phyloP scores from a whole-genome alignment of 2,329 filamentous ascomycete species.

The Paraphoma chrysanthemicola region DNA sequence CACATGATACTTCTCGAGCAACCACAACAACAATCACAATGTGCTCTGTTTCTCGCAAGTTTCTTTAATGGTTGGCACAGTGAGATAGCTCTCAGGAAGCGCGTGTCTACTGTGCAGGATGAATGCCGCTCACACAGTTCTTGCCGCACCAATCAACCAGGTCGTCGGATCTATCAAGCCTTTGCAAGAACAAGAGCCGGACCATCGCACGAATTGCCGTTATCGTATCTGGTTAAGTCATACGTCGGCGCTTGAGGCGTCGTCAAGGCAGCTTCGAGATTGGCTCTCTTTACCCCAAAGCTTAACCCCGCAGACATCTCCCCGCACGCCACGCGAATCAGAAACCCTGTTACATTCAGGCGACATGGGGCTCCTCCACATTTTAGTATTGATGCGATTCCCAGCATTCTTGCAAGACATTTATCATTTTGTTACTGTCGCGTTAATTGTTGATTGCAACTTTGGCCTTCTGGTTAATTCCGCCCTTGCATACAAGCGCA shows the following conservation, averaged over 20 bases:
- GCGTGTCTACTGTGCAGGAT: not conserved
- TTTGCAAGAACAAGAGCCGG: not conserved
- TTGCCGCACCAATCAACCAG: not conserved
- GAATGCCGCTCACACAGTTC: not conserved
- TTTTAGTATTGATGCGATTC: conserved; percentile 3
- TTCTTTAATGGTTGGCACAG: no score
- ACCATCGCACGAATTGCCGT: not conserved
- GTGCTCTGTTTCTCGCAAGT: no score
- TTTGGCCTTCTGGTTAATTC: not conserved
- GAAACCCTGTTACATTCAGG: conserved; percentile 5
- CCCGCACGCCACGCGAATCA: conserved; percentile 14
- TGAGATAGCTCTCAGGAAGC: no score
- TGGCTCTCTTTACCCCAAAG: not conserved
- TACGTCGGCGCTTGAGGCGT: not conserved
- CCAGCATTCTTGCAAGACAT: not conserved
- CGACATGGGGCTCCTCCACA: conserved; percentile 12
- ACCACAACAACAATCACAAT: no score
- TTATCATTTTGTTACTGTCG: not conserved
- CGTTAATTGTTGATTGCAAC: not conserved
- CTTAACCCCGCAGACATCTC: conserved; percentile 4
- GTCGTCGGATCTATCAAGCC: not conserved
- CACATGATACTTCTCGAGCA: no score
- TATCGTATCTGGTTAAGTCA: not conserved
- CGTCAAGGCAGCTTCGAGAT: not conserved
- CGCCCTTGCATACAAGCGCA: not conserved